Base-by-base conservation (phyloP, 2,329 filamentous ascomycete genomes). In the Fusarium papillatum region DNA sequence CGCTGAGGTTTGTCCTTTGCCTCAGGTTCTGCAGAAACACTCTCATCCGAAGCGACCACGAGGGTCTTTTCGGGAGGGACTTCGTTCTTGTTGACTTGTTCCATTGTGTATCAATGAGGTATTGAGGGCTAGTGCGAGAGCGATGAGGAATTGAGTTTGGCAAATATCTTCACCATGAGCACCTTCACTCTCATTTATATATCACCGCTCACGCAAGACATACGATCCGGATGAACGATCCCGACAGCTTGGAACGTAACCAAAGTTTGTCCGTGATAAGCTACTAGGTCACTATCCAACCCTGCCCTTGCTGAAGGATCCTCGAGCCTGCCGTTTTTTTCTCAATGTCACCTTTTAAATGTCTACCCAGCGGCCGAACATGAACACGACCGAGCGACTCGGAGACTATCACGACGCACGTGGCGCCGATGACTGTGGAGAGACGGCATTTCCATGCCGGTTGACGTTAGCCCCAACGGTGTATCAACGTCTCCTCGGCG, bases 171-270 rank as follows among this genome's bases (percentile, higher is more conserved):
- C 3, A 26, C 22, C 8, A 60, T 6, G 57, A 41, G 57, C 14
- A 61, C 16, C 24, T 41, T 16, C 2, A 43, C 22, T 16, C 17
- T 6, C 22, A 41, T 55, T 61, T 61, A 61, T 61, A 61, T 2
- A 26, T 29, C 7, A 11, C 24, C 14, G 14, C 10, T n/a, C 22
- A 19, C 7, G 17, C 22, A 24, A 53, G 17, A 26, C 34, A 57
- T 41, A 13, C 19, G 9, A 34, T 9, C 4, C 63, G 29, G 43
- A 31, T 17, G 17, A 38, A 24, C 24, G 50, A 19, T 29, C 8
- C 48, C 63, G 48, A 65, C 63, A 65, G 50, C 48, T 55, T 65
- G 63, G 63, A 38, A 41, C 63, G 26, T 65, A 41, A n/a, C 31
- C 48, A 57, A 39, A 65, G 36, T 38, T 55, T 24, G 50, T 65